A percentile compares a stretch with the other conserved stretches of the same genome.
Evolutionary conservation across 192 early-diverging fungal genomes (phyloP).

Genomic region (Podila minutissima): DNA sequence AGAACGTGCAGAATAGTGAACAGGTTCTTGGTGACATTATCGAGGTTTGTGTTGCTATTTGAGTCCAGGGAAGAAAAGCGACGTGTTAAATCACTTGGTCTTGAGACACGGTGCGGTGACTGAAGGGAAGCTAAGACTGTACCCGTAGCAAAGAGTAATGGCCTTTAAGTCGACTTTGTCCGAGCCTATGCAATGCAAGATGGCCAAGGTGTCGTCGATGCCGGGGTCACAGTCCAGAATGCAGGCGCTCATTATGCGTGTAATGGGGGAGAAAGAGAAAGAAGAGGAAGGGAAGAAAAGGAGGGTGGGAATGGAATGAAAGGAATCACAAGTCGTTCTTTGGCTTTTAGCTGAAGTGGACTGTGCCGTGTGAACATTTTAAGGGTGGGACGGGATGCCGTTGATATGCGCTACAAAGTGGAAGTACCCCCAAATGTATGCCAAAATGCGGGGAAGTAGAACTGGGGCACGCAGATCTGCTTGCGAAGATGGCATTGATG

Average conservation of each 20-base stretch:
- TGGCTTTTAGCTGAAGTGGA: too few relatives aligned
- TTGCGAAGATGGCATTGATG: too few relatives aligned
- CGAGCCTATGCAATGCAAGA: conserved; percentile 56
- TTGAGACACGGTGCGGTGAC: background rate
- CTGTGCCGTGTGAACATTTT: too few relatives aligned
- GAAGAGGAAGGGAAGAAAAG: background rate
- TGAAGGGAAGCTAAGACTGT: background rate
- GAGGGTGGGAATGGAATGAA: too few relatives aligned
- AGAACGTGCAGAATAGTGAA: conserved; percentile 56
- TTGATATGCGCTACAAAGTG: too few relatives aligned
- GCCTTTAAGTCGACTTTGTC: conserved; percentile 56
- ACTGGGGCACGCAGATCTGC: too few relatives aligned
- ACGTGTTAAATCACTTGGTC: background rate
- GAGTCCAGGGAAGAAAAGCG: background rate
- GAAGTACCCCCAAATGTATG: too few relatives aligned
- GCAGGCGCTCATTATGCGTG: conserved; percentile 11
- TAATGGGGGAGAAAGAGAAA: background rate
- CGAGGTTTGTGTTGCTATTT: conserved; percentile 35
- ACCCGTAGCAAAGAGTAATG: conserved; percentile 57
- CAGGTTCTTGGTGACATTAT: conserved; percentile 53
- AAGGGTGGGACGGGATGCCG: too few relatives aligned
- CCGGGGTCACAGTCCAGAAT: conserved; percentile 53
- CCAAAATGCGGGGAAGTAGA: too few relatives aligned
- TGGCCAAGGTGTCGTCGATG: conserved; percentile 61
- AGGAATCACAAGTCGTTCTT: too few relatives aligned